A percentile compares a stretch with the other conserved stretches of the same genome.
Evolutionary conservation across 192 early-diverging fungal genomes (phyloP).

Genomic region (Phlyctochytrium planicorne): DNA sequence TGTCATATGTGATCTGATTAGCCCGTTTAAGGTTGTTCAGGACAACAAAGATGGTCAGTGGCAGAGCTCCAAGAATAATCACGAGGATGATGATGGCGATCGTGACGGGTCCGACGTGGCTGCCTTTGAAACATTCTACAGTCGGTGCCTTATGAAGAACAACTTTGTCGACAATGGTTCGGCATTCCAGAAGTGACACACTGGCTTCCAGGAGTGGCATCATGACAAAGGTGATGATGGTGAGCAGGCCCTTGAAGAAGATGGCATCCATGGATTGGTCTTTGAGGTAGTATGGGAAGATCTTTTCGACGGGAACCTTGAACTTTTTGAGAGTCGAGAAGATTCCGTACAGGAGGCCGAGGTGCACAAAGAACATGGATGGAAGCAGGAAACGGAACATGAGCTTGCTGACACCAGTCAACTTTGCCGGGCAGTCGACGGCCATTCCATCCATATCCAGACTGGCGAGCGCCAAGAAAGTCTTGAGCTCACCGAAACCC

Average conservation of each 20-base stretch:
- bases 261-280: constrained; percentile 17
- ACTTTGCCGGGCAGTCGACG: constrained; percentile 15
- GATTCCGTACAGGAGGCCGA: background rate
- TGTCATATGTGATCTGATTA: background rate
- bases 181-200: constrained; percentile 20
- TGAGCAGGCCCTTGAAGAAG: constrained; percentile 13
- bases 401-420: constrained; percentile 15
- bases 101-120: constrained; percentile 9
- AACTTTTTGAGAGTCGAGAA: constrained; percentile 1
- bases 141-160: constrained; percentile 8
- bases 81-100: constrained; percentile 18
- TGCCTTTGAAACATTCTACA: constrained; percentile 1
- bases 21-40: background rate
- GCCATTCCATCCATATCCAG: constrained; percentile 22
- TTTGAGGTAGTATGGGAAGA: constrained; percentile 20
- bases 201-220: constrained; percentile 24
- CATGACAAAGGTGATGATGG: constrained; percentile 18
- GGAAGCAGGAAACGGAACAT: constrained; percentile 26
- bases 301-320: background rate
- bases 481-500: constrained; percentile 7
- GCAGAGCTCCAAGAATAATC: constrained; percentile 4
- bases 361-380: constrained; percentile 1
- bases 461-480: constrained; percentile 15
- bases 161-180: background rate
- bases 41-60: background rate